Base-by-base conservation (phyloP, 2,329 filamentous ascomycete species). In the Leptographium procerum region DNA sequence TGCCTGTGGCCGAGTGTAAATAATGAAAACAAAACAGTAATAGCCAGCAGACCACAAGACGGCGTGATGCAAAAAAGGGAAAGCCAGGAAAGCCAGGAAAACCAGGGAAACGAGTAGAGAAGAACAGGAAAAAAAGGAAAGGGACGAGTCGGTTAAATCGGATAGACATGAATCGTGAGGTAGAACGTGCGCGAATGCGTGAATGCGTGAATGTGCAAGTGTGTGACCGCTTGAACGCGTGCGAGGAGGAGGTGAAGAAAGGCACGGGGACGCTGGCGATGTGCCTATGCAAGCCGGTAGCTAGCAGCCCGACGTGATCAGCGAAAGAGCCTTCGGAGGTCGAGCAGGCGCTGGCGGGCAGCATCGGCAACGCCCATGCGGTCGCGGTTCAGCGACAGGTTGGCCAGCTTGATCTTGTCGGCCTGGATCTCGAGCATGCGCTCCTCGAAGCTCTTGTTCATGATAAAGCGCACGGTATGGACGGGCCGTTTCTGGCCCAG, bases 331-430 rank as follows among this genome's bases (percentile, higher is more conserved):
- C 78, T 81, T 55, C 79, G 76, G 59, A 84, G 67, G 62, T 84
- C 81, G 74, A 78, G 74, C 47, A 70, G 60, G 8, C 68, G 66
- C 62, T 70, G 66, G 31, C 64, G 64, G 0, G 68, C 68, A 0
- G 81, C 77, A 68, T 89, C 83, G 28, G 65, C 64, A n/a, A 64
- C 65, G 45, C 66, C 68, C 55, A 64, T 57, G 58, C 63, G 65
- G 19, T 59, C 47, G 47, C 66, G 68, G 53, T 70, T 65, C 64
- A 67, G 65, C 40, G 66, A 74, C 60, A 97, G 76, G 67, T 88
- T 90, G 0, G 94, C 94, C 56, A 99, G 75, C 70, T 90, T 87
- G 74, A 87, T 89, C 79, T 99, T 99, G 80, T 94, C 95, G 60
- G 88, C 84, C 70, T 96, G 92, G 62, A 99, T 75, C 66, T 87